These are phyloP conservation scores for Lizonia empirigonia DNA, from an alignment of 2,329 filamentous ascomycete species.

Conservation along the genomic window DNA sequence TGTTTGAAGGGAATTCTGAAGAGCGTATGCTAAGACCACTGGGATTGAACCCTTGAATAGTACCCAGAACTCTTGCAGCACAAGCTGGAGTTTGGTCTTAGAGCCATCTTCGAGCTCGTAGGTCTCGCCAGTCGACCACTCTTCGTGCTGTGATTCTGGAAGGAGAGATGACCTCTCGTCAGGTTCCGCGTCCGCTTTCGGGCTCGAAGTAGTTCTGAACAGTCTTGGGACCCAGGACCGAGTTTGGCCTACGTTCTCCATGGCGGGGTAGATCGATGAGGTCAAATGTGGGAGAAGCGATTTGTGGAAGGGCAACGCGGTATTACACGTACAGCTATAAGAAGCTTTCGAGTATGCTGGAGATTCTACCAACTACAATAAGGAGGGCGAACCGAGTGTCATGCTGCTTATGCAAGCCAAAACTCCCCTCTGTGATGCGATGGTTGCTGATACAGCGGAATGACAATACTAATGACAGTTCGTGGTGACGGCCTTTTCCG, in stretches of 20 bases:
- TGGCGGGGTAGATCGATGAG: slow-evolving; percentile 12
- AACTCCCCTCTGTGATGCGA: slow-evolving; percentile 8
- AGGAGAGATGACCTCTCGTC: slow-evolving; percentile 54
- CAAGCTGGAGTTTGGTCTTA: slow-evolving; percentile 43
- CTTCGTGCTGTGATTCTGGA: slow-evolving; percentile 46
- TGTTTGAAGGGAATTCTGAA: slow-evolving; percentile 86
- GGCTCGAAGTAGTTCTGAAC: slow-evolving; percentile 26
- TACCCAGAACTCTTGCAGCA: slow-evolving; percentile 67
- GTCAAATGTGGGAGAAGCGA: background rate
- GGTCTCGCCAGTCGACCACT: slow-evolving; percentile 44
- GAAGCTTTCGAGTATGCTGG: background rate
- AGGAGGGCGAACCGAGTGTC: slow-evolving; percentile 12
- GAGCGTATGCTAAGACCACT: slow-evolving; percentile 81
- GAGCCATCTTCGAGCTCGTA: slow-evolving; percentile 48
- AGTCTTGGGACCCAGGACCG: slow-evolving; percentile 41
- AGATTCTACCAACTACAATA: background rate
- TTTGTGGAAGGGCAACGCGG: background rate
- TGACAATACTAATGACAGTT: slow-evolving; percentile 31
- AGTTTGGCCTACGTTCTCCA: slow-evolving; percentile 29
- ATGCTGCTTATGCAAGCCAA: slow-evolving; percentile 20
- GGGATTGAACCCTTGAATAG: slow-evolving; percentile 73
- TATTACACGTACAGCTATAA: slow-evolving; percentile 3
- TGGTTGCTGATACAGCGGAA: slow-evolving; percentile 28
- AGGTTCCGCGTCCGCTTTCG: slow-evolving; percentile 33
- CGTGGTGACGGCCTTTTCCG: slow-evolving; percentile 22